Percentiles rank a stretch among this genome's conserved stretches.
Conservation (phyloP, 1,284 basidiomycete genomes). For the Chondrostereum purpureum region DNA sequence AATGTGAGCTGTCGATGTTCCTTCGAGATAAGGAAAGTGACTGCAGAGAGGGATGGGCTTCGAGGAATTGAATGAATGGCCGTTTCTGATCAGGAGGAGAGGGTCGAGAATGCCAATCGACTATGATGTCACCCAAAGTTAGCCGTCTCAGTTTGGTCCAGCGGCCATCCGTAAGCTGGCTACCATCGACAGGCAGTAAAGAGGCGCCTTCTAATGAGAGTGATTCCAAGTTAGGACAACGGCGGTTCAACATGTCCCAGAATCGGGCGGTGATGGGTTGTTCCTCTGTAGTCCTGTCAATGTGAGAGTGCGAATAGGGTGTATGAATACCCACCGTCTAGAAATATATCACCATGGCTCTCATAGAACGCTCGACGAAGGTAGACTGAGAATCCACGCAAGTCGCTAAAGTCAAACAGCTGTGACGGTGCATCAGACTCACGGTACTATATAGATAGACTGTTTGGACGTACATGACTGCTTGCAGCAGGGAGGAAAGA, state of each 20-base stretch:
- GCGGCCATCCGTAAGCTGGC: slow-evolving; percentile 37
- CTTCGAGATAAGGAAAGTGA: slow-evolving; percentile 48
- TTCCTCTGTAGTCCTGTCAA: slow-evolving; percentile 22
- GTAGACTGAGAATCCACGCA: slow-evolving; percentile 52
- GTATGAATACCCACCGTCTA: slow-evolving; percentile 39
- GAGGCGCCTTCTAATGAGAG: slow-evolving; percentile 52
- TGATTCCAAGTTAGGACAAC: slow-evolving; percentile 57
- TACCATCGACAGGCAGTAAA: slow-evolving; percentile 36
- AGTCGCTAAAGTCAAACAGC: slow-evolving; percentile 60
- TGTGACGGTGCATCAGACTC: slow-evolving; percentile 22
- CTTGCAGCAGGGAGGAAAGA: slow-evolving; percentile 45
- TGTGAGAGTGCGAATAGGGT: no score
- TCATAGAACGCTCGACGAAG: slow-evolving; percentile 58
- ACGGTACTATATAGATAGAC: no score
- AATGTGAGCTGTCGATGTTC: slow-evolving; percentile 47
- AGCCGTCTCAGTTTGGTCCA: slow-evolving; percentile 59
- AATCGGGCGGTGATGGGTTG: slow-evolving; percentile 38
- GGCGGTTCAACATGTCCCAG: slow-evolving; percentile 61
- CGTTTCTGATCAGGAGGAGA: slow-evolving; percentile 32
- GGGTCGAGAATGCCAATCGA: slow-evolving; percentile 42
- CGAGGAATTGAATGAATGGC: slow-evolving; percentile 60
- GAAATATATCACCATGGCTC: slow-evolving; percentile 43
- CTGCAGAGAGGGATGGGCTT: slow-evolving; percentile 50
- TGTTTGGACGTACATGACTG: slow-evolving; percentile 55
- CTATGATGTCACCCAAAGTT: slow-evolving; percentile 53